Evolutionary conservation across 1,284 basidiomycete genomes (phyloP).

Genomic region (Anthracocystis setariae): DNA sequence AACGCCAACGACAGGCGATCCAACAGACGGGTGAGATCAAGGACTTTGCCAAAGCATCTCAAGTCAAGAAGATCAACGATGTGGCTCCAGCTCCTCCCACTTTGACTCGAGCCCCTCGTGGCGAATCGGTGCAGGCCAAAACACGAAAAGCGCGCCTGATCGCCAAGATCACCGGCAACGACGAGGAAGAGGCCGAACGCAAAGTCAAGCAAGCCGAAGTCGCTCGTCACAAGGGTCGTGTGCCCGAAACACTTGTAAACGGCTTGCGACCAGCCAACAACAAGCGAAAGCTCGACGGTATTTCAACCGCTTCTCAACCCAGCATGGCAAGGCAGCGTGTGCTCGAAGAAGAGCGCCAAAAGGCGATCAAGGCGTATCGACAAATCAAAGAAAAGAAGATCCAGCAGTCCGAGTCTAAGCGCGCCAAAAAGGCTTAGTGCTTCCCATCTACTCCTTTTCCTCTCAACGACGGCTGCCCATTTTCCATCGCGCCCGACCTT

Average conservation of each 20-base stretch:
- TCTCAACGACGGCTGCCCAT: background rate
- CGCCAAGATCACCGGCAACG: constrained; percentile 49
- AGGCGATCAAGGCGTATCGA: constrained; percentile 57
- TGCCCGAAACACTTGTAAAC: constrained; percentile 22
- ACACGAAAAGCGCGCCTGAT: constrained; percentile 48
- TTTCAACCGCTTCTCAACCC: constrained; percentile 20
- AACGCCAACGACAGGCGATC: constrained; percentile 41
- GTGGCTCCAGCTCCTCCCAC: constrained; percentile 58
- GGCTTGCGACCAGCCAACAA: constrained; percentile 2
- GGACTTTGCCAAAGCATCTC: constrained; percentile 50
- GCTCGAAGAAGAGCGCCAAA: constrained; percentile 55
- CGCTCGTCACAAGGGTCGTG: constrained; percentile 40
- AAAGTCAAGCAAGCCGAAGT: constrained; percentile 43
- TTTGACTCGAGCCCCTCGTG: constrained; percentile 56
- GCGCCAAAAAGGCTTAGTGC: constrained; percentile 26
- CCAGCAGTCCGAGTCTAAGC: constrained; percentile 28
- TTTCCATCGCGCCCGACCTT: background rate
- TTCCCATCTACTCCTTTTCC: background rate
- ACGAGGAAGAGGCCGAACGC: constrained; percentile 45
- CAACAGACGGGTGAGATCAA: constrained; percentile 50
- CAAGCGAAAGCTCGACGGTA: constrained; percentile 24
- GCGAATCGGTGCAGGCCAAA: constrained; percentile 47
- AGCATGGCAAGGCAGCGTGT: constrained; percentile 58
- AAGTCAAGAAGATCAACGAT: constrained; percentile 57
- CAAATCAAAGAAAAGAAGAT: constrained; percentile 55